Percentiles rank a stretch among this genome's conserved stretches.
Evolutionary conservation across 495 filamentous ascomycete species (phyloP).

Genomic region (Zalerion maritima): DNA sequence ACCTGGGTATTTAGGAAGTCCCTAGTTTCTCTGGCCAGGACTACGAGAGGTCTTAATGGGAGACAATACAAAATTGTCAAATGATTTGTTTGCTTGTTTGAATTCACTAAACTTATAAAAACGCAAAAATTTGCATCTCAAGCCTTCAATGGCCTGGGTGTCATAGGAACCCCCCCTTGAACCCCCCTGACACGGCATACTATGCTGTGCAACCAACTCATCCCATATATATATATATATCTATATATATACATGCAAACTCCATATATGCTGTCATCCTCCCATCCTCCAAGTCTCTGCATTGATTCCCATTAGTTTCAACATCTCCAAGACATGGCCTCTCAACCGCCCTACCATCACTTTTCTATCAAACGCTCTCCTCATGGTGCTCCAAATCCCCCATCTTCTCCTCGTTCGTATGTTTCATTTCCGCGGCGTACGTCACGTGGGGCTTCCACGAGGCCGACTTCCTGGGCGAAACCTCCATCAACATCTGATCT

Average conservation of each 20-base stretch:
- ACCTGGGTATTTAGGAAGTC: background rate
- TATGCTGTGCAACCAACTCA: too few species aligned
- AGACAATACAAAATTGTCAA: conserved; percentile 6
- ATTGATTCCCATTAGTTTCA: too few species aligned
- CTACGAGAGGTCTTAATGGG: background rate
- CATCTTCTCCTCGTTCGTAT: conserved; percentile 11
- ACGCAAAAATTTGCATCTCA: conserved; percentile 1
- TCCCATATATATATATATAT: too few species aligned
- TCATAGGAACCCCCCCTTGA: too few species aligned
- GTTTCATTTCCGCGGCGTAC: conserved; percentile 43
- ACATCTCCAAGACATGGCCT: too few species aligned
- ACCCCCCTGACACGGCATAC: too few species aligned
- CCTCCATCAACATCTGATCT: conserved; percentile 62
- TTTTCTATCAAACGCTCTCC: too few species aligned
- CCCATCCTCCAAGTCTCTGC: too few species aligned
- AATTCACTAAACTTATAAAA: conserved; percentile 7
- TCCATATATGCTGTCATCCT: too few species aligned
- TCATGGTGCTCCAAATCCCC: too few species aligned
- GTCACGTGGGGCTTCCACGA: conserved; percentile 50
- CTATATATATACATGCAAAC: too few species aligned
- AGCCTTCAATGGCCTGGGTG: background rate
- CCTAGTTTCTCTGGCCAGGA: background rate
- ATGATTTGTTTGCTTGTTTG: background rate
- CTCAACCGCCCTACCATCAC: too few species aligned
- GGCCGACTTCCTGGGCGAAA: conserved; percentile 39